A percentile compares a stretch with the other conserved stretches of the same genome.
Evolutionary conservation across 225 moss, liverwort and hornwort genomes (phyloP).

Genomic region (Sphagnum contortum): DNA sequence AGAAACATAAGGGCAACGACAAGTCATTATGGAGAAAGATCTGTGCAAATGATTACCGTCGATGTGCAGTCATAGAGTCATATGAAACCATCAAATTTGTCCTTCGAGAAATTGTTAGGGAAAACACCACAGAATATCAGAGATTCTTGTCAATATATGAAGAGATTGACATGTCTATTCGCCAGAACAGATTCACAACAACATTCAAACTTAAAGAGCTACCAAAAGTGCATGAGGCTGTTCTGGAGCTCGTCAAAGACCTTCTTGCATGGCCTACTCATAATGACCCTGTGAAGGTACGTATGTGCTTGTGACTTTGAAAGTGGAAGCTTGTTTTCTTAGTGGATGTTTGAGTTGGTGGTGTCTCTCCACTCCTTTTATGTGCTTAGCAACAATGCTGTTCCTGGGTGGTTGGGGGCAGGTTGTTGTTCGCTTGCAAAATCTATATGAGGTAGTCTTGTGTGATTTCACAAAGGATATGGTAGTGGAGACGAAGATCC

Average conservation of each 20-base stretch:
- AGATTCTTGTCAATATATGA: constrained; percentile 55
- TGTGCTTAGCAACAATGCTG: too few species aligned
- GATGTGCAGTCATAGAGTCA: constrained; percentile 77
- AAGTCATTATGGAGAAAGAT: constrained; percentile 68
- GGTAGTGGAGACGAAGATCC: constrained; percentile 23
- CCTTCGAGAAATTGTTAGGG: constrained; percentile 34
- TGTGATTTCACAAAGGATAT: constrained; percentile 49
- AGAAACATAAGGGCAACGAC: constrained; percentile 33
- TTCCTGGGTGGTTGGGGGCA: constrained; percentile 12
- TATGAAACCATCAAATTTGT: constrained; percentile 83
- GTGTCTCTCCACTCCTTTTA: too few species aligned
- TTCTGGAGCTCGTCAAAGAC: constrained; percentile 45
- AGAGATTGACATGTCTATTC: constrained; percentile 59
- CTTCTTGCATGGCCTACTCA: constrained; percentile 33
- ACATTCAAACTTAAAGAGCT: constrained; percentile 47
- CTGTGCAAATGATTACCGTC: constrained; percentile 68
- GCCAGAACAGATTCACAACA: constrained; percentile 31
- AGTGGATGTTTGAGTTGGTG: too few species aligned
- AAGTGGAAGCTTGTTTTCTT: too few species aligned
- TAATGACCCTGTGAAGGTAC: constrained; percentile 23
- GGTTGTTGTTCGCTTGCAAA: constrained; percentile 79
- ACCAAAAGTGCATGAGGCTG: constrained; percentile 40
- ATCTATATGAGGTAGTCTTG: constrained; percentile 55
- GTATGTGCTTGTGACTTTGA: too few species aligned
- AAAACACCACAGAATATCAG: constrained; percentile 35